phyloP scores from a whole-genome alignment of 225 moss, liverwort and hornwort genomes.

The Rhytidiadelphus loreus region DNA sequence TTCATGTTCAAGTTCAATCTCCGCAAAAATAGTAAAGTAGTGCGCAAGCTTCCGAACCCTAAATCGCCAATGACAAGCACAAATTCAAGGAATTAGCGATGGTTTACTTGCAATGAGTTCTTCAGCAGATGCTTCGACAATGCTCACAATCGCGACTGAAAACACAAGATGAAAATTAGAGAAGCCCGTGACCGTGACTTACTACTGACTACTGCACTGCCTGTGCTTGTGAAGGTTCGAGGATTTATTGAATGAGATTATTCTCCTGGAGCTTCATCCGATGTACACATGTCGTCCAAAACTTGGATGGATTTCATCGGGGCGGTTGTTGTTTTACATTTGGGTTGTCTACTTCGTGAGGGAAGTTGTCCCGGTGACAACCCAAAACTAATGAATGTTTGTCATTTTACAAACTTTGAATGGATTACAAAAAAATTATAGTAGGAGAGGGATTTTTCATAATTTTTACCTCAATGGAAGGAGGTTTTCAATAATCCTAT shows the following conservation, averaged over 20 bases:
- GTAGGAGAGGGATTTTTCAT: accelerated
- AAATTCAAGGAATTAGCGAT: neutral
- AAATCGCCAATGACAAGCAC: neutral
- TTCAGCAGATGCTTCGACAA: neutral
- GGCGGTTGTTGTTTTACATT: neutral
- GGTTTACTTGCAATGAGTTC: neutral
- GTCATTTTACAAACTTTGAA: neutral
- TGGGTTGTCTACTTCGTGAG: neutral
- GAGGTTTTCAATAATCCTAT: accelerated
- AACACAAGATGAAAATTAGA: neutral
- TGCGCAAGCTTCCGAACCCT: neutral
- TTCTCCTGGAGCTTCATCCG: neutral
- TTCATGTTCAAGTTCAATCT: neutral
- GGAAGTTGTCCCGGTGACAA: accelerated
- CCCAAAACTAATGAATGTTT: neutral
- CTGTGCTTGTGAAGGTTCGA: neutral
- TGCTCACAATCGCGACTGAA: neutral
- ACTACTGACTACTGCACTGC: too few species aligned
- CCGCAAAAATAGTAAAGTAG: too few species aligned
- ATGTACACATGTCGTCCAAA: neutral
- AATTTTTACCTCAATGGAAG: accelerated
- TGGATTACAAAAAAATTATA: neutral
- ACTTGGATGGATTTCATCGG: neutral
- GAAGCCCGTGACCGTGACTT: neutral
- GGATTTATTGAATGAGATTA: neutral